These are phyloP conservation scores for Phaffomyces opuntiae DNA, from an alignment of 805 yeast genomes.

Conservation along the genomic window DNA sequence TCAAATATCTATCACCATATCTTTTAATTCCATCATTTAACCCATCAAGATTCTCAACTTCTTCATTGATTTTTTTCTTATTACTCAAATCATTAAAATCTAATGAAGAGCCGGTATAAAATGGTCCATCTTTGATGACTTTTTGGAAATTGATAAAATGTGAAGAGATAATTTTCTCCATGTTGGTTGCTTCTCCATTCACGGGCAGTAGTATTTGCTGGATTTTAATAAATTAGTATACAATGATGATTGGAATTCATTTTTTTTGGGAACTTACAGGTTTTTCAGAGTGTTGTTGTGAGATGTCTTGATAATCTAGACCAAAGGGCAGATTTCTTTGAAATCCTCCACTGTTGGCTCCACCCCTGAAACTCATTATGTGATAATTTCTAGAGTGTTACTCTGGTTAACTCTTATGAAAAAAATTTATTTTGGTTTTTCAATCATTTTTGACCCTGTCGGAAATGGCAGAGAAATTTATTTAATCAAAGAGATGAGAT, in stretches of 20 bases:
- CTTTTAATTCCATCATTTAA: slow-evolving; percentile 68
- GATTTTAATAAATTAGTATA: neutral
- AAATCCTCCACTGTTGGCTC: slow-evolving; percentile 35
- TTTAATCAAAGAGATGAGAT: no score
- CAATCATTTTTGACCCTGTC: neutral
- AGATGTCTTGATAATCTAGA: slow-evolving; percentile 56
- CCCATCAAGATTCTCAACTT: slow-evolving; percentile 30
- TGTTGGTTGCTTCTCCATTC: slow-evolving; percentile 46
- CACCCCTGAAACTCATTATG: slow-evolving; percentile 49
- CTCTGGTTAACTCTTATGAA: no score
- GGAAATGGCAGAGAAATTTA: neutral
- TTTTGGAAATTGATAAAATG: slow-evolving; percentile 49
- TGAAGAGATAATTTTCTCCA: slow-evolving; percentile 46
- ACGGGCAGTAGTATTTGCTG: slow-evolving; percentile 49
- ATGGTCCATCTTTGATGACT: slow-evolving; percentile 57
- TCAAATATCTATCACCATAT: slow-evolving; percentile 73
- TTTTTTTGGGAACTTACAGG: slow-evolving; percentile 10
- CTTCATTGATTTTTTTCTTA: slow-evolving; percentile 18
- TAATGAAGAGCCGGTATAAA: slow-evolving; percentile 50
- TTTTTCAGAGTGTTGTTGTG: slow-evolving; percentile 29
- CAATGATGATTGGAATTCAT: no score
- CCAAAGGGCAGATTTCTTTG: slow-evolving; percentile 57
- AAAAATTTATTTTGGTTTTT: neutral
- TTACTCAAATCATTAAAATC: slow-evolving; percentile 20
- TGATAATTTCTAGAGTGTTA: no score